A percentile compares a stretch with the other conserved stretches of the same genome.
Conservation (phyloP, 2,329 filamentous ascomycete genomes). For the Penicillium digitatum region DNA sequence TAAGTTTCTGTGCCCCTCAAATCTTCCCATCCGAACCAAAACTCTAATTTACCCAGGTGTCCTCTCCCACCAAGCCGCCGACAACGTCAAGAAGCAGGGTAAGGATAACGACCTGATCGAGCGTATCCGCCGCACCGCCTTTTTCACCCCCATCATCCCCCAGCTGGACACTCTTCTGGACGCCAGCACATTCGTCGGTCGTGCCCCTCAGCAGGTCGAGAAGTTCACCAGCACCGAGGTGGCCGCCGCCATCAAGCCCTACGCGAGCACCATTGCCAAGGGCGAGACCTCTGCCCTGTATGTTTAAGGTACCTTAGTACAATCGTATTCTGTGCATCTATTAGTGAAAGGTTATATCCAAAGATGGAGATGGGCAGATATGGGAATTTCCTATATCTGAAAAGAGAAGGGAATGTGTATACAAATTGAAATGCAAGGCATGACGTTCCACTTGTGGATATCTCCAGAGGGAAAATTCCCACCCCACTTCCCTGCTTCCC, state of each 20-base stretch:
- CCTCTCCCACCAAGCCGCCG: slow-evolving; percentile 69
- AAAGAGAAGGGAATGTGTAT: neutral
- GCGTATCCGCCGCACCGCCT: slow-evolving; percentile 66
- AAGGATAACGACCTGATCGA: slow-evolving; percentile 77
- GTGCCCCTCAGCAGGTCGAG: slow-evolving; percentile 52
- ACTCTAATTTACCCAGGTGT: slow-evolving; percentile 45
- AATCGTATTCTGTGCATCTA: neutral
- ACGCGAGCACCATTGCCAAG: slow-evolving; percentile 38
- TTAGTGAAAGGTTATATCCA: slow-evolving; percentile 5
- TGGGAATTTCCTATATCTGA: neutral
- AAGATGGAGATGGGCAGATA: neutral
- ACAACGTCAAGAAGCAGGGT: slow-evolving; percentile 67
- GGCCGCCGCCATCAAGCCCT: slow-evolving; percentile 47
- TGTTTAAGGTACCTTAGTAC: slow-evolving; percentile 28
- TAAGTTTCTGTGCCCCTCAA: slow-evolving; percentile 17
- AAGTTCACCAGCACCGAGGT: slow-evolving; percentile 52
- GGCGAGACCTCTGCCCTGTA: slow-evolving; percentile 40
- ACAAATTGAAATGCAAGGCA: neutral
- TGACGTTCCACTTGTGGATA: neutral
- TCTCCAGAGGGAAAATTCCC: neutral
- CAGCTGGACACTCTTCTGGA: slow-evolving; percentile 67
- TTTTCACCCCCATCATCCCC: slow-evolving; percentile 67
- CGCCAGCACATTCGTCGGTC: slow-evolving; percentile 57
- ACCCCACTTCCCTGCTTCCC: slow-evolving; percentile 12
- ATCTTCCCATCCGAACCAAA: neutral